These are phyloP conservation scores for Stephanodiscus triporus DNA, from an alignment of 108 stramenopile genomes.

Conservation along the genomic window DNA sequence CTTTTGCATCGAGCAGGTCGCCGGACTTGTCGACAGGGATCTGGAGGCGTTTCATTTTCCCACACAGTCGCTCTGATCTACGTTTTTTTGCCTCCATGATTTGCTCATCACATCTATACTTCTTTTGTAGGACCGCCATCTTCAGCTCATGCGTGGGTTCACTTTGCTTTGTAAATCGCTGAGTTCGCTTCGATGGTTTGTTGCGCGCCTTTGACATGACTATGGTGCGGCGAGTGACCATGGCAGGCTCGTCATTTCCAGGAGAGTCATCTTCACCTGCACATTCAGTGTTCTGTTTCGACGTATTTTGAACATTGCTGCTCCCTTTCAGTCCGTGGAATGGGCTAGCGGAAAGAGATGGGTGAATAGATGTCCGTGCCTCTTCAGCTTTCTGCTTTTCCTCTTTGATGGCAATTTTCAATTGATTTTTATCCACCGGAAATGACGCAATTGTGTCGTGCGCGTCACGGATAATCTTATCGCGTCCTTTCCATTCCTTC, in stretches of 20 bases:
- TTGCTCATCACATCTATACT: constrained; percentile 43
- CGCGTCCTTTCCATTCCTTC: too few species aligned
- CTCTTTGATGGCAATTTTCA: too few species aligned
- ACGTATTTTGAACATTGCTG: too few species aligned
- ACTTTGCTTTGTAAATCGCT: constrained; percentile 1
- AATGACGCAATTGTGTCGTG: too few species aligned
- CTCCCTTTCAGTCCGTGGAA: too few species aligned
- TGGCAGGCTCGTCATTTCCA: constrained; percentile 14
- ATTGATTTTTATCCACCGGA: too few species aligned
- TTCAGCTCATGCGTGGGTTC: constrained; percentile 25
- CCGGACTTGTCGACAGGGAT: constrained; percentile 6
- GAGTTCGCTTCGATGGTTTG: constrained; percentile 18
- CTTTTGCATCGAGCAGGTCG: not conserved
- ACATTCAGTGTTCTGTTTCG: too few species aligned
- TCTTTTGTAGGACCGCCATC: constrained; percentile 40
- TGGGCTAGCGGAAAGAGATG: too few species aligned
- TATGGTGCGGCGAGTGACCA: constrained; percentile 40
- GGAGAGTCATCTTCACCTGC: not conserved
- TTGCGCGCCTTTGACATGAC: constrained; percentile 42
- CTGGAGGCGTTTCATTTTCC: constrained; percentile 25
- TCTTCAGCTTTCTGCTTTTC: too few species aligned
- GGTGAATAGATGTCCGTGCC: too few species aligned
- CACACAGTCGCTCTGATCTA: constrained; percentile 13
- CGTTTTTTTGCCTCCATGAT: constrained; percentile 30
- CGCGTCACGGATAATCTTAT: too few species aligned